Conservation (phyloP, 768 basidiomycete genomes). For the Auriscalpium orientale region DNA sequence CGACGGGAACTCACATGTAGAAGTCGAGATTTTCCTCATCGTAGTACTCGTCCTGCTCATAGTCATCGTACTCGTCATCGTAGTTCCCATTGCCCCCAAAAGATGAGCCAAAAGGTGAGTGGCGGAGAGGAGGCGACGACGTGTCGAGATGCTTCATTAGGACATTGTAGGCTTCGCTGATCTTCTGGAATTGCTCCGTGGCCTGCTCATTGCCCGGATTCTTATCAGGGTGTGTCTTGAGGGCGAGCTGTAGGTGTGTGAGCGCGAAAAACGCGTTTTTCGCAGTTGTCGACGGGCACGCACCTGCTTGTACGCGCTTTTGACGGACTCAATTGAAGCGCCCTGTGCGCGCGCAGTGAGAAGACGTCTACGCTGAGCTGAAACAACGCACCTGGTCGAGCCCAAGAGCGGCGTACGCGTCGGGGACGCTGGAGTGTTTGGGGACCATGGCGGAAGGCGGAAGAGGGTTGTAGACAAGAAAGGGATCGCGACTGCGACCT, state of each 20-base stretch:
- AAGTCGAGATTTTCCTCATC: constrained; percentile 27
- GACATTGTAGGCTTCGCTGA: constrained; percentile 62
- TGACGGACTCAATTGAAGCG: constrained; percentile 55
- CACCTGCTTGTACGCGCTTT: constrained; percentile 63
- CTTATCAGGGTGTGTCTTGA: constrained; percentile 72
- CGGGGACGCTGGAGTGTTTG: constrained; percentile 26
- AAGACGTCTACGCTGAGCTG: neutral
- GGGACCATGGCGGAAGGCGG: constrained; percentile 24
- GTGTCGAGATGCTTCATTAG: constrained; percentile 49
- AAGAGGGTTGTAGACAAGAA: neutral
- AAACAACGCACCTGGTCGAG: constrained; percentile 39
- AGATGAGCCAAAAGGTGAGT: constrained; percentile 10
- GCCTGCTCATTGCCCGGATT: constrained; percentile 59
- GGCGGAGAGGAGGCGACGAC: constrained; percentile 21
- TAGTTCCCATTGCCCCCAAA: constrained; percentile 23
- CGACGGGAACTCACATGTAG: constrained; percentile 34
- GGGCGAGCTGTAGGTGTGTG: constrained; percentile 38
- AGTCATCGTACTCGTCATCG: constrained; percentile 27
- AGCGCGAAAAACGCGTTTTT: neutral
- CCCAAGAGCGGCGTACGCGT: constrained; percentile 40
- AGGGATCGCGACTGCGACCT: too few species aligned
- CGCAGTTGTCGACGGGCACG: neutral
- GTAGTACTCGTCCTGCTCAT: constrained; percentile 29
- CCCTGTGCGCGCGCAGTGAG: constrained; percentile 32
- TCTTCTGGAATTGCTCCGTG: constrained; percentile 59